Evolutionary conservation across 805 yeast genomes (phyloP).

Genomic region (Saccharomycopsis fodiens): DNA sequence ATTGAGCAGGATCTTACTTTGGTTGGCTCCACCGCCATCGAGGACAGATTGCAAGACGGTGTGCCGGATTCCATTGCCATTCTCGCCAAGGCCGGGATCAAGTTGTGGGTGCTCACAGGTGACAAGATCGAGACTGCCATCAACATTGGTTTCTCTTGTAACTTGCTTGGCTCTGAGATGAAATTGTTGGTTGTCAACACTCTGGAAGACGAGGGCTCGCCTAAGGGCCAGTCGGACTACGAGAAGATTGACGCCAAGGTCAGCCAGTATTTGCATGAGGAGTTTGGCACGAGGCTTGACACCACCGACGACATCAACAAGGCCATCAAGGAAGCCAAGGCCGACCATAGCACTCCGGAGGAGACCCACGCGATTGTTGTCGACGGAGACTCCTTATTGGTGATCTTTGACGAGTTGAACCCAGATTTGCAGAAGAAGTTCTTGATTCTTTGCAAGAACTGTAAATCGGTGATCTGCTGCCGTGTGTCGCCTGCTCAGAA

Average conservation of each 20-base stretch:
- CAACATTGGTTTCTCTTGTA: conserved; percentile 75
- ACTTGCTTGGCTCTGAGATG: conserved; percentile 61
- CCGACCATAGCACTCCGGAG: conserved; percentile 59
- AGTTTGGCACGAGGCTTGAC: conserved; percentile 38
- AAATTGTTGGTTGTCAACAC: conserved; percentile 51
- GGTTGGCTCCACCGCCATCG: conserved; percentile 78
- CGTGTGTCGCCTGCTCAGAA: conserved; percentile 81
- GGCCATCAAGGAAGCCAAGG: conserved; percentile 42
- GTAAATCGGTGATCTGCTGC: conserved; percentile 74
- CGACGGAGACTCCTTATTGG: conserved; percentile 58
- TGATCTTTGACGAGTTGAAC: conserved; percentile 32
- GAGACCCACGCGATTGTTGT: conserved; percentile 53
- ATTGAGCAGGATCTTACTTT: conserved; percentile 50
- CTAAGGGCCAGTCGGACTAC: conserved; percentile 6
- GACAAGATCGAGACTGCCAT: conserved; percentile 81
- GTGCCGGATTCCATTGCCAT: conserved; percentile 68
- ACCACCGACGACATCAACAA: conserved; percentile 36
- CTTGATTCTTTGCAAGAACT: conserved; percentile 63
- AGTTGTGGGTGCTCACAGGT: conserved; percentile 79
- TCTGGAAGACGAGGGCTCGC: conserved; percentile 28
- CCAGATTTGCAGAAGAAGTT: conserved; percentile 44
- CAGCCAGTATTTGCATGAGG: conserved; percentile 38
- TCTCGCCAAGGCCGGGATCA: conserved; percentile 65
- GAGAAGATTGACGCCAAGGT: conserved; percentile 27
- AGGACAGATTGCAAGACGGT: conserved; percentile 70